Conservation (phyloP, 495 filamentous ascomycete species). For the Acidiella bohemica region DNA sequence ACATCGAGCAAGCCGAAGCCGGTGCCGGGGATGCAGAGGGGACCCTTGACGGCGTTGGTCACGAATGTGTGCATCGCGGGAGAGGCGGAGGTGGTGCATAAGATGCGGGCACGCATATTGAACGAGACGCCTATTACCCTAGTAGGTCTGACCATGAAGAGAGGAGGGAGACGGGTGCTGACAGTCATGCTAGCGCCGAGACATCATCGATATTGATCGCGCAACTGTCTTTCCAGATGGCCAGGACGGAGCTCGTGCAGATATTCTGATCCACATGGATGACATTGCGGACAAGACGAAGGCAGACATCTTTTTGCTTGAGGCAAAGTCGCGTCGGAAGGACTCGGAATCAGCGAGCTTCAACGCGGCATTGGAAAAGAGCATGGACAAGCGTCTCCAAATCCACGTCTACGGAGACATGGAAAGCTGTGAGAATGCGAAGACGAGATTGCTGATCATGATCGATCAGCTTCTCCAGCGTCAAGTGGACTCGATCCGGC, state of each 20-base stretch:
- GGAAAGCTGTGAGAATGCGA: conserved; percentile 91
- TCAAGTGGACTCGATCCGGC: conserved; percentile 63
- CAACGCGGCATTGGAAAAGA: conserved; percentile 54
- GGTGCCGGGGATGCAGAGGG: conserved; percentile 48
- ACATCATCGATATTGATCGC: conserved; percentile 81
- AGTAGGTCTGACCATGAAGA: conserved; percentile 41
- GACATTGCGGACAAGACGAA: conserved; percentile 72
- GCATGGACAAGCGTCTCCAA: conserved; percentile 67
- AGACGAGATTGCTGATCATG: conserved; percentile 88
- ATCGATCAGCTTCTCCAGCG: conserved; percentile 88
- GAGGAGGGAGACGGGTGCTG: conserved; percentile 1
- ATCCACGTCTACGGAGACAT: conserved; percentile 90
- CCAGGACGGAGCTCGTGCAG: conserved; percentile 49
- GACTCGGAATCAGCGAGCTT: conserved; percentile 39
- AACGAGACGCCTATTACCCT: conserved; percentile 76
- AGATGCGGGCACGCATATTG: conserved; percentile 70
- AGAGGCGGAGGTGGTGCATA: conserved; percentile 65
- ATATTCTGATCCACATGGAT: conserved; percentile 73
- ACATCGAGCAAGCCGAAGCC: conserved; percentile 70
- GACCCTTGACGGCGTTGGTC: conserved; percentile 55
- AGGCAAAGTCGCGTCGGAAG: conserved; percentile 47
- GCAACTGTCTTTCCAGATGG: conserved; percentile 65
- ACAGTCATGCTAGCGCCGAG: conserved; percentile 54
- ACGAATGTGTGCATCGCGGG: conserved; percentile 86
- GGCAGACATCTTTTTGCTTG: conserved; percentile 89